Evolutionary conservation across 2,329 filamentous ascomycete genomes (phyloP), one percentile per base, ranked within the genome.

Genomic region (Calonectria pteridis): DNA sequence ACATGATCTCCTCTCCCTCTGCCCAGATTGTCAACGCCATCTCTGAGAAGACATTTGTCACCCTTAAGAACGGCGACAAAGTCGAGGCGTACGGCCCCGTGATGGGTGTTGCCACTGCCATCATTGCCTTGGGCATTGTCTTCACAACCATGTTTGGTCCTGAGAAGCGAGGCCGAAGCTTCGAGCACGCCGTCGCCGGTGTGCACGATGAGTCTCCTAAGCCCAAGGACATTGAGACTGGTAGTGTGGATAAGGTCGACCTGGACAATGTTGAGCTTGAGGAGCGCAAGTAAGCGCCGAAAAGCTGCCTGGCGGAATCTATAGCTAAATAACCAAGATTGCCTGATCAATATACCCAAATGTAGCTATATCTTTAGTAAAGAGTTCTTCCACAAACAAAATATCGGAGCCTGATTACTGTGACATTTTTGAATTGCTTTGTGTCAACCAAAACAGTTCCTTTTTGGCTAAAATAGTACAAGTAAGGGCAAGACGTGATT

Each of bases 1-100:
- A 94, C 86, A 92, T 94, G 88, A 92, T 94, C 67, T 93, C 92
- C 1, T 93, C 92, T 0, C 93, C 93, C 0, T 93, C 91, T 0
- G 92, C 94, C 0, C 94, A 95, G 82, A 95, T 96, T 62, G 92
- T 95, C 81, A 95, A 95, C 73, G 93, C 92, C 16, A 88, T 95
- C 65, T 88, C 94, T 1, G 93, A 95, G 80, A 89, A 85, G 55
- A 88, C 88, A 40, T 88, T 88, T 49, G 86, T 95, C 58, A 90
- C 83, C 0, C 86, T 88, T 50, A 81, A 81, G 7, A 85, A 86
- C 13, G 93, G 93, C 4, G 82, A 91, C 70, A 82, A 81, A 4
- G 93, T 91, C 1, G 90, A 94, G 65, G 93, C 93, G 0, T 95
- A 95, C 77, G 94, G 93, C 0, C 93, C 92, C 0, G 90, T 90